phyloP scores from a whole-genome alignment of 2,329 filamentous ascomycete genomes.

The Ploettnerulaceae sp. region DNA sequence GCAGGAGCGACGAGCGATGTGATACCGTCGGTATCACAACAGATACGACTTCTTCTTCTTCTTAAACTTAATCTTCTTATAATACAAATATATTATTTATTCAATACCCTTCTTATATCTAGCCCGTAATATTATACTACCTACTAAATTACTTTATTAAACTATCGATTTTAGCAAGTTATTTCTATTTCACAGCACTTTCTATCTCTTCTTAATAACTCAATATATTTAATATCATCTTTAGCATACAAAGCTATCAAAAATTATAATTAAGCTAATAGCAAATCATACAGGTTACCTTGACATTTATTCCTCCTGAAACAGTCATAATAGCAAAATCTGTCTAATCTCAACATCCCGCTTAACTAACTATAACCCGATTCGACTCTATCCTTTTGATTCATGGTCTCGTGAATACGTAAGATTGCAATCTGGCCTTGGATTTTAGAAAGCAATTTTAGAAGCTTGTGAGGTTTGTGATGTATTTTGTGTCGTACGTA shows the following conservation, averaged over 20 bases:
- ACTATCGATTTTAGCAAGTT: slow-evolving; percentile 1
- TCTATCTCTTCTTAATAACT: background rate
- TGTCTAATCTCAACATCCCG: slow-evolving; percentile 19
- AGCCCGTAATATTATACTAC: too few relatives aligned
- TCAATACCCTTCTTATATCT: too few relatives aligned
- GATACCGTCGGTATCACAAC: too few relatives aligned
- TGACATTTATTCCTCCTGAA: slow-evolving; percentile 9
- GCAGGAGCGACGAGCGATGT: too few relatives aligned
- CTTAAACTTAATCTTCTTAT: too few relatives aligned
- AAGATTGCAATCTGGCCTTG: slow-evolving; percentile 17
- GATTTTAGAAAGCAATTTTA: slow-evolving; percentile 26
- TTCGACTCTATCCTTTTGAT: slow-evolving; percentile 22
- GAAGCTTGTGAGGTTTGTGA: slow-evolving; percentile 17
- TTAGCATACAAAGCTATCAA: slow-evolving; percentile 15
- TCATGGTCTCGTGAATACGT: slow-evolving; percentile 32
- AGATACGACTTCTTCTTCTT: too few relatives aligned
- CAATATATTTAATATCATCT: slow-evolving; percentile 11
- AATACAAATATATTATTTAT: too few relatives aligned
- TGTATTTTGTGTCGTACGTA: slow-evolving; percentile 22
- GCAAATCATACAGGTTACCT: slow-evolving; percentile 12
- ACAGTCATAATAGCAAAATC: slow-evolving; percentile 10
- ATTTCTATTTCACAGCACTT: slow-evolving; percentile 4
- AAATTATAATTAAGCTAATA: slow-evolving; percentile 25
- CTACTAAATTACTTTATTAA: too few relatives aligned
- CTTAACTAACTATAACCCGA: slow-evolving; percentile 7